Percentiles rank a stretch among this genome's conserved stretches.
These are phyloP conservation scores for Scenedesmus sp. DNA, from an alignment of 163 green algal genomes.

Conservation along the genomic window DNA sequence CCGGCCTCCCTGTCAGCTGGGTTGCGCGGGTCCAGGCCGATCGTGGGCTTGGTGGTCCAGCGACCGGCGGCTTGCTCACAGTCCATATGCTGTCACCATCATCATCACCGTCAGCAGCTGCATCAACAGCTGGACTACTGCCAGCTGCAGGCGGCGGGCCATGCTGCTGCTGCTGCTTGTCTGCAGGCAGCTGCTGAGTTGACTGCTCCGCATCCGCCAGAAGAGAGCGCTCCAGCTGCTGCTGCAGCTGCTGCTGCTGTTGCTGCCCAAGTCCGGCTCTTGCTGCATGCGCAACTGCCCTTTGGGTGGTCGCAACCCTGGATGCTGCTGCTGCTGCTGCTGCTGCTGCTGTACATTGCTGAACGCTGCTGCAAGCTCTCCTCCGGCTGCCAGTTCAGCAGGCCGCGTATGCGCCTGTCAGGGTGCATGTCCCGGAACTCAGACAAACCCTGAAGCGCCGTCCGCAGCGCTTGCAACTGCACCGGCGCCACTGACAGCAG, in stretches of 20 bases:
- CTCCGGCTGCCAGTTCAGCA: conserved; percentile 61
- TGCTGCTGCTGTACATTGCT: not conserved
- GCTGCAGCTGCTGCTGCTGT: not conserved
- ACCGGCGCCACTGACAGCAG: conserved; percentile 55
- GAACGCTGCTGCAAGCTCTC: conserved; percentile 16
- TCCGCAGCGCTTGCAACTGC: not conserved
- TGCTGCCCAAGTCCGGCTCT: not conserved
- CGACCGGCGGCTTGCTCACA: conserved; percentile 46
- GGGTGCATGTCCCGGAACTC: conserved; percentile 76
- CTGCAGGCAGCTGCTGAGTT: conserved; percentile 9
- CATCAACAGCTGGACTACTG: not conserved
- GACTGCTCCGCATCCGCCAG: not conserved
- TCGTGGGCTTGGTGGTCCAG: conserved; percentile 42
- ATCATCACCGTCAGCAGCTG: not conserved
- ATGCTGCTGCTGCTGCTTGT: not conserved
- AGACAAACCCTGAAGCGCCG: not conserved
- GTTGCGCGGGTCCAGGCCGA: conserved; percentile 53
- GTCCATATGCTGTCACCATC: conserved; percentile 40
- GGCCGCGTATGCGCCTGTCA: conserved; percentile 68
- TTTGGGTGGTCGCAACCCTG: not conserved
- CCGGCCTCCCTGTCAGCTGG: conserved; percentile 12
- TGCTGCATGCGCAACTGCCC: conserved; percentile 14
- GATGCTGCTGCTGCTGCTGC: conserved; percentile 13
- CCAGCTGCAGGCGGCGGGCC: not conserved
- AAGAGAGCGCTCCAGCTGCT: not conserved